Evolutionary conservation across 495 filamentous ascomycete genomes (phyloP).

Genomic region (Talaromyces liani): DNA sequence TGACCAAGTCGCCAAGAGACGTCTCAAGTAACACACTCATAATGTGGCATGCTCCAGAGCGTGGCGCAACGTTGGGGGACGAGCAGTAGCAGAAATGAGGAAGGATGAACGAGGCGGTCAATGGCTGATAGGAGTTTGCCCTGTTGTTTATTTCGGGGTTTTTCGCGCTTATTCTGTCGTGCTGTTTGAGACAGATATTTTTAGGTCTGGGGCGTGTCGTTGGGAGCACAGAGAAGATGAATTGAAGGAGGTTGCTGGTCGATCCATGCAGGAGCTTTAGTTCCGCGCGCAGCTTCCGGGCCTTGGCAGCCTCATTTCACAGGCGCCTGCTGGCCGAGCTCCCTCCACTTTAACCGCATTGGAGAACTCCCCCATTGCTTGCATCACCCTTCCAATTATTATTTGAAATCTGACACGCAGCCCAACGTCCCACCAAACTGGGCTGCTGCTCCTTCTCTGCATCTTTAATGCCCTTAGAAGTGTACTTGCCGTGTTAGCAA

Average conservation of each 20-base stretch:
- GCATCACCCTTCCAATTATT: background rate
- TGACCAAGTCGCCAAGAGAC: slow-evolving; percentile 84
- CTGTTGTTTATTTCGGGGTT: background rate
- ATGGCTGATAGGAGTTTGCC: background rate
- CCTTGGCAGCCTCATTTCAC: background rate
- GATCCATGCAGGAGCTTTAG: background rate
- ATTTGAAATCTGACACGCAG: background rate
- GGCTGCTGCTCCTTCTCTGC: background rate
- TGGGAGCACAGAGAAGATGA: background rate
- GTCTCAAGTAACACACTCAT: slow-evolving; percentile 88
- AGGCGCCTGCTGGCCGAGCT: background rate
- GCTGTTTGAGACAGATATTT: background rate
- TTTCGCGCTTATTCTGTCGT: background rate
- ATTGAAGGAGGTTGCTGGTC: background rate
- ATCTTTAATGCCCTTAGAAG: background rate
- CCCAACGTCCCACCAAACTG: background rate
- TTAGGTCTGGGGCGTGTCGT: background rate
- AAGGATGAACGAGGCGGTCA: background rate
- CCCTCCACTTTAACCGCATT: background rate
- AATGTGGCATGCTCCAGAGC: slow-evolving; percentile 13
- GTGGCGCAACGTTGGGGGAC: slow-evolving; percentile 5
- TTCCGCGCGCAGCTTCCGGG: background rate
- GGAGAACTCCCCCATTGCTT: background rate
- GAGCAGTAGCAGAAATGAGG: background rate
- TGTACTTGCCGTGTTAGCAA: background rate